Percentiles rank a stretch among this genome's conserved stretches.
Evolutionary conservation across 2,329 filamentous ascomycete species (phyloP).

Genomic region (Zymoseptoria pseudotritici): DNA sequence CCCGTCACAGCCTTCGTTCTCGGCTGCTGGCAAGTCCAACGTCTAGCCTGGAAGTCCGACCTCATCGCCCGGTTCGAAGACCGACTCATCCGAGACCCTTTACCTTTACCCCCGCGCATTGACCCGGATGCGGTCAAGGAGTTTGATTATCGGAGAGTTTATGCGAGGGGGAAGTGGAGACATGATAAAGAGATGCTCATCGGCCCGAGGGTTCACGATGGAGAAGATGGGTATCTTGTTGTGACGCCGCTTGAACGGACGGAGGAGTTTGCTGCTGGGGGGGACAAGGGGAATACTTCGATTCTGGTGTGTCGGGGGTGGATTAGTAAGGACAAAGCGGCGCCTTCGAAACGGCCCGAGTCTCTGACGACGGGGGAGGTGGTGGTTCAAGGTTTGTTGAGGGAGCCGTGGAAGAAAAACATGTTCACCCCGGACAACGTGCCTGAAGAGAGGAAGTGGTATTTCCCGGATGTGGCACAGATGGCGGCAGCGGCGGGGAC

Average conservation of each 20-base stretch:
- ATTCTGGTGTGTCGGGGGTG: conserved; percentile 84
- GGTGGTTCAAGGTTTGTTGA: conserved; percentile 71
- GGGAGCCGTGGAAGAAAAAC: conserved; percentile 94
- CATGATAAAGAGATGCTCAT: conserved; percentile 97
- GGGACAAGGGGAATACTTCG: conserved; percentile 52
- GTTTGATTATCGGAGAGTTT: conserved; percentile 86
- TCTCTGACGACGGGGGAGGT: conserved; percentile 65
- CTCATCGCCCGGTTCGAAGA: conserved; percentile 89
- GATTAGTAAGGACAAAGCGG: conserved; percentile 69
- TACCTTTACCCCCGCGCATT: conserved; percentile 76
- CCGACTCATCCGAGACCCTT: conserved; percentile 72
- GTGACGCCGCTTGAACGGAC: conserved; percentile 80
- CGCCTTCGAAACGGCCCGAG: conserved; percentile 55
- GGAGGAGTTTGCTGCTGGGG: conserved; percentile 39
- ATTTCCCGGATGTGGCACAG: conserved; percentile 87
- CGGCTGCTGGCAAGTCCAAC: conserved; percentile 91
- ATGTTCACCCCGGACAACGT: conserved; percentile 90
- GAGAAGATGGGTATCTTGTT: conserved; percentile 83
- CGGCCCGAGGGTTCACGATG: conserved; percentile 81
- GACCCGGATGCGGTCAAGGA: conserved; percentile 75
- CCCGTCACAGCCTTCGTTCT: conserved; percentile 84
- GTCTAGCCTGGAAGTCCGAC: conserved; percentile 88
- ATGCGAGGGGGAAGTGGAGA: conserved; percentile 62
- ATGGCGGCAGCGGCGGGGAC: conserved; percentile 80
- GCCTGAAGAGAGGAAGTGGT: conserved; percentile 77